Conservation (phyloP, 2,329 filamentous ascomycete genomes). For the Pseudogymnoascus sp. region DNA sequence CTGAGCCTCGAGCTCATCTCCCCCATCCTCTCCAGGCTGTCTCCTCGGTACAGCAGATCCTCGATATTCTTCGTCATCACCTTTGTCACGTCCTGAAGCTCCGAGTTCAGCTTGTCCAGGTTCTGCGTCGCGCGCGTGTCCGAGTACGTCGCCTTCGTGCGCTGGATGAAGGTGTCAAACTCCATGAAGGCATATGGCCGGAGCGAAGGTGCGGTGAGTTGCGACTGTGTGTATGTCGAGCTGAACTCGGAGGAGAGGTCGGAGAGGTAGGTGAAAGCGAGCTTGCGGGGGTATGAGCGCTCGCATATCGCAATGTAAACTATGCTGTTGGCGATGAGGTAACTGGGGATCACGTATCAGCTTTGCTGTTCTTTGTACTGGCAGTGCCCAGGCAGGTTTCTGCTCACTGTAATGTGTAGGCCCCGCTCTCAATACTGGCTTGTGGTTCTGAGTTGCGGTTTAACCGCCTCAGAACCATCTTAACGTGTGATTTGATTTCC, state of each 20-base stretch:
- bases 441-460: conserved; percentile 83
- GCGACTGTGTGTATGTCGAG: conserved; percentile 65
- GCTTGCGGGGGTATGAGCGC: conserved; percentile 88
- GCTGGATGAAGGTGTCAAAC: conserved; percentile 93
- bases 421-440: conserved; percentile 79
- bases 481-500: conserved; percentile 85
- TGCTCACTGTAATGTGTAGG: conserved; percentile 75
- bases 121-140: conserved; percentile 87
- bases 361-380: background rate
- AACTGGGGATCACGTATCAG: conserved; percentile 41
- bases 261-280: conserved; percentile 95
- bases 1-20: conserved; percentile 80
- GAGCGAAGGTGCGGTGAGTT: conserved; percentile 65
- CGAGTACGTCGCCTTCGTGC: conserved; percentile 88
- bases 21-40: conserved; percentile 93
- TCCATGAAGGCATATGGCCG: conserved; percentile 96
- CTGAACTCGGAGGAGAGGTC: conserved; percentile 88
- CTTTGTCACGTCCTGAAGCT: conserved; percentile 94
- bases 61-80: conserved; percentile 99
- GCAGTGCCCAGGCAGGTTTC: background rate
- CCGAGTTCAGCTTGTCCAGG: conserved; percentile 90
- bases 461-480: conserved; percentile 80
- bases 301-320: conserved; percentile 94
- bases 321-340: conserved; percentile 73
- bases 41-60: conserved; percentile 88